Evolutionary conservation across 75 land plant genomes (phyloP).

Genomic region (Cryptomeria japonica): DNA sequence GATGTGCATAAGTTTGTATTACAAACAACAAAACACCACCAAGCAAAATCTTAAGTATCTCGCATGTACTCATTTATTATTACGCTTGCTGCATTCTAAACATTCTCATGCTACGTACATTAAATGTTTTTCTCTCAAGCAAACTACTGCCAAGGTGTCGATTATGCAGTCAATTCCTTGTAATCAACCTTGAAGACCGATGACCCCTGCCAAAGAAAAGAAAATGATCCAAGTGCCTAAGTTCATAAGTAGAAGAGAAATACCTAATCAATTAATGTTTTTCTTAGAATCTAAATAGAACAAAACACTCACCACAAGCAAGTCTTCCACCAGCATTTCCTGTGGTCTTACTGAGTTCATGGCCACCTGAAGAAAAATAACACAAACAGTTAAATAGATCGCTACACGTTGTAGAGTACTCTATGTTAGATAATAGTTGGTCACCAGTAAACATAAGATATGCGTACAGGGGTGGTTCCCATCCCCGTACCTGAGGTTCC

Average conservation of each 20-base stretch:
- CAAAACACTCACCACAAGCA: conserved; percentile 68
- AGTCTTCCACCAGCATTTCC: conserved; percentile 93
- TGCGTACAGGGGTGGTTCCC: background rate
- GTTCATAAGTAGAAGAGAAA: background rate
- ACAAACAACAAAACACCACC: background rate
- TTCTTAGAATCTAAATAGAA: background rate
- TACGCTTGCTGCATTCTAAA: background rate
- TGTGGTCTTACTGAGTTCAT: conserved; percentile 85
- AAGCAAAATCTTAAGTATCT: background rate
- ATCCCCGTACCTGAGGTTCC: background rate
- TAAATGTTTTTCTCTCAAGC: background rate
- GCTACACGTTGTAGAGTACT: background rate
- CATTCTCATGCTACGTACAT: background rate
- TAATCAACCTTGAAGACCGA: conserved; percentile 10
- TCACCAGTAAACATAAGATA: background rate
- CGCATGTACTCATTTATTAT: background rate
- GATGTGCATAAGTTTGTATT: background rate
- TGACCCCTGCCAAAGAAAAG: conserved; percentile 4
- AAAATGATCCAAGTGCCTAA: background rate
- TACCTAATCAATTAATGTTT: background rate
- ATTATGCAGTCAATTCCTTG: background rate
- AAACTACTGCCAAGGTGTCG: background rate
- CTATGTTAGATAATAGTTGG: background rate
- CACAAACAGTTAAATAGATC: background rate
- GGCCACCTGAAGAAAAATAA: conserved; percentile 50